Conservation (phyloP, 495 filamentous ascomycete genomes). For the Podospora tetraspora region DNA sequence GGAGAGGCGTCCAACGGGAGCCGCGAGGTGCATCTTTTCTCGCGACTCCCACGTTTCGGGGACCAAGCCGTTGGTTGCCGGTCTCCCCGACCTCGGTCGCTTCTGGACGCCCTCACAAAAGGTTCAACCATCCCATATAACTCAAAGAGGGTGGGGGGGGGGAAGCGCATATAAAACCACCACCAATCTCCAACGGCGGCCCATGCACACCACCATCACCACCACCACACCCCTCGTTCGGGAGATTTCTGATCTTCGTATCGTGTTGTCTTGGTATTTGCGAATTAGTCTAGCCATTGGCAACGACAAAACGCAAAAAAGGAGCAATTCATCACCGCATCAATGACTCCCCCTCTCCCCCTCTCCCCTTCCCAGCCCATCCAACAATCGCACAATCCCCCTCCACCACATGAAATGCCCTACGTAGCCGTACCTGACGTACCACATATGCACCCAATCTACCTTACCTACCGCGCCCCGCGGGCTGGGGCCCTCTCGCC, state of each 20-base stretch:
- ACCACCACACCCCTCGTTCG: not conserved
- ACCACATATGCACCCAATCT: not conserved
- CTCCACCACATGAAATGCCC: not conserved
- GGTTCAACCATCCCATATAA: too few relatives aligned
- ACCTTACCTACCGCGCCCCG: not conserved
- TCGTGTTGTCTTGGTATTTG: not conserved
- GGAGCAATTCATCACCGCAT: not conserved
- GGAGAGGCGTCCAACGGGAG: not conserved
- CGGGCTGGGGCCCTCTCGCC: not conserved
- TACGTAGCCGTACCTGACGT: not conserved
- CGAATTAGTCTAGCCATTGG: not conserved
- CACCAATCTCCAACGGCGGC: not conserved
- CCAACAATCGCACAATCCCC: not conserved
- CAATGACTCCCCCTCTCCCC: not conserved
- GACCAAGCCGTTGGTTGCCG: not conserved
- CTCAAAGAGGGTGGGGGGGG: not conserved
- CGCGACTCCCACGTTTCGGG: not conserved
- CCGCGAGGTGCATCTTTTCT: not conserved
- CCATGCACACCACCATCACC: too few relatives aligned
- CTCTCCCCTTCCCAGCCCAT: not conserved
- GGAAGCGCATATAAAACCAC: not conserved
- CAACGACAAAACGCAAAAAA: not conserved
- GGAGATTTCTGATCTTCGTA: not conserved
- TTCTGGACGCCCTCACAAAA: not conserved
- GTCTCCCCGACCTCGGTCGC: not conserved